phyloP scores from a whole-genome alignment of 106 monocot genomes.

The Xerophyta viscosa region DNA sequence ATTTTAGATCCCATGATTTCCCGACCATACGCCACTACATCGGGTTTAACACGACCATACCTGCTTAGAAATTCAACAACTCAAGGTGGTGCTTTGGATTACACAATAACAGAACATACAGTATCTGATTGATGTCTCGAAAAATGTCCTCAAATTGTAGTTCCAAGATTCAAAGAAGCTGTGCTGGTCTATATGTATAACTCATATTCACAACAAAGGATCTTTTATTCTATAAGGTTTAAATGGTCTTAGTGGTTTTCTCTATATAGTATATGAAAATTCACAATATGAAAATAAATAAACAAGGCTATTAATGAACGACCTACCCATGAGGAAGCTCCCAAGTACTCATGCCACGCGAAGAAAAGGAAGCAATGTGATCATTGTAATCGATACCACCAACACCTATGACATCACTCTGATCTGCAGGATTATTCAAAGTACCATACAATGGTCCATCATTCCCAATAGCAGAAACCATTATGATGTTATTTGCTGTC shows the following conservation, averaged over 20 bases:
- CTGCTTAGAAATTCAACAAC: slow-evolving; percentile 21
- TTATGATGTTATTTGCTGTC: slow-evolving; percentile 98
- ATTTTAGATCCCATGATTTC: slow-evolving; percentile 98
- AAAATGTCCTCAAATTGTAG: too few species aligned
- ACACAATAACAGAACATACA: too few species aligned
- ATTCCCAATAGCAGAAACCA: slow-evolving; percentile 99
- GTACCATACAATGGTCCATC: slow-evolving; percentile 99
- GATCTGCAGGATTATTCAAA: slow-evolving; percentile 97
- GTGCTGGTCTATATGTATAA: too few species aligned
- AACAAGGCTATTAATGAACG: background rate
- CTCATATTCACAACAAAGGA: too few species aligned
- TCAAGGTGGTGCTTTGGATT: background rate
- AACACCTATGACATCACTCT: slow-evolving; percentile 99
- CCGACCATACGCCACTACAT: slow-evolving; percentile 95
- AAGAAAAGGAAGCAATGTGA: slow-evolving; percentile 97
- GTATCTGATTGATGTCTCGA: too few species aligned
- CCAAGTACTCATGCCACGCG: slow-evolving; percentile 99
- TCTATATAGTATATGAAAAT: too few species aligned
- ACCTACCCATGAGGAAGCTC: slow-evolving; percentile 95
- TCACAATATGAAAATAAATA: too few species aligned
- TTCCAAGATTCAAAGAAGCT: too few species aligned
- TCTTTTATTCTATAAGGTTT: too few species aligned
- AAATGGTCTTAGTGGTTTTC: too few species aligned
- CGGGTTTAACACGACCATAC: slow-evolving; percentile 96
- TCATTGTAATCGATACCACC: slow-evolving; percentile 96